Conservation (phyloP, 805 yeast genomes). For the Kuraishia piskuri region DNA sequence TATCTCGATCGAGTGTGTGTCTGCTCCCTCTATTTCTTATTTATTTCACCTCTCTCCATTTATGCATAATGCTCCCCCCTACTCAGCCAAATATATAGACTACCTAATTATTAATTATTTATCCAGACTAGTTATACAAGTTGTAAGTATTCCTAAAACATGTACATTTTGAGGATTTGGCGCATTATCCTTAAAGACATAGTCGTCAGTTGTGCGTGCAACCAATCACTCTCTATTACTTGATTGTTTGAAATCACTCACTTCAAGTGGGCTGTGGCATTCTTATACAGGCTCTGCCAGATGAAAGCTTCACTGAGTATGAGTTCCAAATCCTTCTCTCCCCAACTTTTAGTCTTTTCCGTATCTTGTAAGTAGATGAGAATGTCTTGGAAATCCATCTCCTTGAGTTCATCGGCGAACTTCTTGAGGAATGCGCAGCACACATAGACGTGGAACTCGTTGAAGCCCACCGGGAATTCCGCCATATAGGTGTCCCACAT, state of each 20-base stretch:
- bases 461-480: slow-evolving; percentile 71
- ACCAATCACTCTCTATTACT: not conserved
- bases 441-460: slow-evolving; percentile 90
- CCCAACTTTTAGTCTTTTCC: slow-evolving; percentile 74
- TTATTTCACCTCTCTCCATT: not conserved
- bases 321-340: slow-evolving; percentile 82
- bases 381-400: slow-evolving; percentile 91
- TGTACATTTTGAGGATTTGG: no score
- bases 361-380: slow-evolving; percentile 86
- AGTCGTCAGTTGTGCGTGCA: no score
- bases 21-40: not conserved
- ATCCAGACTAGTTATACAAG: not conserved
- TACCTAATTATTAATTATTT: not conserved
- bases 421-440: slow-evolving; percentile 94
- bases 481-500: slow-evolving; percentile 97
- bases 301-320: slow-evolving; percentile 91
- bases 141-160: no score
- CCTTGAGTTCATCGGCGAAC: slow-evolving; percentile 70
- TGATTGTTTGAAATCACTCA: not conserved
- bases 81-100: not conserved
- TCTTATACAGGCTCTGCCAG: slow-evolving; percentile 90
- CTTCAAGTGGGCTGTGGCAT: slow-evolving; percentile 81
- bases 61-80: not conserved
- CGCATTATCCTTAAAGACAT: no score
- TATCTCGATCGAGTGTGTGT: no score